Evolutionary conservation across 2,329 filamentous ascomycete species (phyloP).

Genomic region (Rhexocercosporidium sp.): DNA sequence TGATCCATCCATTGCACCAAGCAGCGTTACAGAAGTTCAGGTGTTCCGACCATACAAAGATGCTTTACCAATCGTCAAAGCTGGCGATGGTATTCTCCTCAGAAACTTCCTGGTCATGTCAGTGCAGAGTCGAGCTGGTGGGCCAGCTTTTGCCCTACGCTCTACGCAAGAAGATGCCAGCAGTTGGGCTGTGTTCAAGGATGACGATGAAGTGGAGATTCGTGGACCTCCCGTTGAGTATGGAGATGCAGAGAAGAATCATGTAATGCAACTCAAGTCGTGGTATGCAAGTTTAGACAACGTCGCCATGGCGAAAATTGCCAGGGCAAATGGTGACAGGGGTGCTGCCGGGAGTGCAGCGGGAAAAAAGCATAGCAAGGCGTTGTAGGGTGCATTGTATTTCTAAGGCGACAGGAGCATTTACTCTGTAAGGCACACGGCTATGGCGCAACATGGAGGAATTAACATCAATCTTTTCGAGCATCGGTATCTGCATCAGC

Average conservation of each 20-base stretch:
- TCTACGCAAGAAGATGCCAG: constrained; percentile 55
- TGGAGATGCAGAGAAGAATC: constrained; percentile 53
- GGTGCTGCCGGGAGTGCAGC: constrained; percentile 7
- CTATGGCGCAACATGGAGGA: neutral
- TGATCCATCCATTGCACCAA: constrained; percentile 59
- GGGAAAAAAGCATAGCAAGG: constrained; percentile 8
- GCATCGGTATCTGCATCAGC: neutral
- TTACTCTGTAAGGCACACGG: constrained; percentile 3
- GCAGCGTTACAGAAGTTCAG: constrained; percentile 57
- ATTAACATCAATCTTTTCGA: neutral
- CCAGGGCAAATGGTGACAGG: constrained; percentile 50
- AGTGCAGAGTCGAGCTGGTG: constrained; percentile 50
- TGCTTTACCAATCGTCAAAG: constrained; percentile 58
- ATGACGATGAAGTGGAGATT: constrained; percentile 51
- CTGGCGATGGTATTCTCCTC: constrained; percentile 64
- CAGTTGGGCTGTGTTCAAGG: constrained; percentile 66
- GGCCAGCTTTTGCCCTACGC: constrained; percentile 57
- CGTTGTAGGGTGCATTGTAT: constrained; percentile 5
- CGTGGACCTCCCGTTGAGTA: constrained; percentile 65
- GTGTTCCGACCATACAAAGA: constrained; percentile 64
- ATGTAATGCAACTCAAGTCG: constrained; percentile 57
- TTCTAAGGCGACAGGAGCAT: constrained; percentile 3
- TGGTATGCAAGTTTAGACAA: constrained; percentile 50
- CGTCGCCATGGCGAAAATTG: constrained; percentile 52
- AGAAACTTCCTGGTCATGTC: constrained; percentile 60